These are phyloP conservation scores for Peniophora sp. DNA, from an alignment of 1,284 basidiomycete species.

Conservation along the genomic window DNA sequence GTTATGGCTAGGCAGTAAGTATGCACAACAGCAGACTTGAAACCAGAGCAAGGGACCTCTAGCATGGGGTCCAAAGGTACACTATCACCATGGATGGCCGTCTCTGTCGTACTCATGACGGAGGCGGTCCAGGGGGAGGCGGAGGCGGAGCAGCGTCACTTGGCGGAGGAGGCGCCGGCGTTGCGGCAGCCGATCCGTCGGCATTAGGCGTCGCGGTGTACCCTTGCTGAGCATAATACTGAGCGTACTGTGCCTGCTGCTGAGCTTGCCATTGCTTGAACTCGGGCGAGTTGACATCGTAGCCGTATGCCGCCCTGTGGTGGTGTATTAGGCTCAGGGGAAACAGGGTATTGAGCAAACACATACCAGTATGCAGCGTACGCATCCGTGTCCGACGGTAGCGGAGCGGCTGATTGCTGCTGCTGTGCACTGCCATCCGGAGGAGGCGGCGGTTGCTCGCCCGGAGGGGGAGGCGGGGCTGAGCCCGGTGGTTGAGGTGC, in stretches of 20 bases:
- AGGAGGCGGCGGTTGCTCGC: slow-evolving; percentile 50
- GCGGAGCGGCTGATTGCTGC: slow-evolving; percentile 34
- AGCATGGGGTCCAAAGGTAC: no score
- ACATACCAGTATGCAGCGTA: slow-evolving; percentile 66
- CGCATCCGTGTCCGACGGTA: slow-evolving; percentile 48
- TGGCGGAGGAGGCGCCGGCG: slow-evolving; percentile 23
- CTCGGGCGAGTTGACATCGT: slow-evolving; percentile 76
- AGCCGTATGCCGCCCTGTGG: slow-evolving; percentile 77
- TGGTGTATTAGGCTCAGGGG: slow-evolving; percentile 1
- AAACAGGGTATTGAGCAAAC: neutral
- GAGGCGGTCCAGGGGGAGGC: slow-evolving; percentile 18
- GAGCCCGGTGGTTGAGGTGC: slow-evolving; percentile 53
- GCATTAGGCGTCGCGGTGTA: slow-evolving; percentile 11
- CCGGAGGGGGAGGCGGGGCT: slow-evolving; percentile 53
- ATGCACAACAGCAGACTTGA: no score
- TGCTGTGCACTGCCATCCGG: slow-evolving; percentile 38
- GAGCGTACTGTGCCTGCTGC: slow-evolving; percentile 63
- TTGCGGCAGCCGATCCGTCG: slow-evolving; percentile 14
- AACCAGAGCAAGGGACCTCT: no score
- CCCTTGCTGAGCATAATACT: slow-evolving; percentile 54
- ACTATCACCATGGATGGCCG: no score
- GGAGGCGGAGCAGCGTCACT: slow-evolving; percentile 30
- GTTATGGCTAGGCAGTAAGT: no score
- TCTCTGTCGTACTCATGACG: neutral
- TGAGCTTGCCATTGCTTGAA: slow-evolving; percentile 74